Evolutionary conservation across 345 rosid species (phyloP).

Genomic region (Zanthoxylum bungeanum): DNA sequence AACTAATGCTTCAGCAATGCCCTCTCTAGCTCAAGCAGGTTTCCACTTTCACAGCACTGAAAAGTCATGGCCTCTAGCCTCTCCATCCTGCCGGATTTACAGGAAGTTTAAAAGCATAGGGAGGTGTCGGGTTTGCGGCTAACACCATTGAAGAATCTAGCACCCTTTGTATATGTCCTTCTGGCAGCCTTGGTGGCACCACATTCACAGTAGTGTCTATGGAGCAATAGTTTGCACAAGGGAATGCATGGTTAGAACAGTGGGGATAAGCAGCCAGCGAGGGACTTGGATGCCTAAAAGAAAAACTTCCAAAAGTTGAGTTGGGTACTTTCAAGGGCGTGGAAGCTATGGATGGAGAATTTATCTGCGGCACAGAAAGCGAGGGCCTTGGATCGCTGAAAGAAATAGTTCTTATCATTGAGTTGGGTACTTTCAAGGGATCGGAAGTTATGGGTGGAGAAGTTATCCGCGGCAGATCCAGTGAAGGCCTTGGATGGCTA

Average conservation of each 20-base stretch:
- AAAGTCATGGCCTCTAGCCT: slow-evolving; percentile 18
- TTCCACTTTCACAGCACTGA: neutral
- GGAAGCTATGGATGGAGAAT: neutral
- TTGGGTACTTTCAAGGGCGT: neutral
- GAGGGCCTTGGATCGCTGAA: neutral
- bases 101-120: neutral
- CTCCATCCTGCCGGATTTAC: slow-evolving; percentile 16
- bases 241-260: neutral
- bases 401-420: neutral
- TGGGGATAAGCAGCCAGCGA: neutral
- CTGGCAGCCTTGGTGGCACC: slow-evolving; percentile 5
- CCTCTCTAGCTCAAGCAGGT: neutral
- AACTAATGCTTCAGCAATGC: neutral
- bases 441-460: neutral
- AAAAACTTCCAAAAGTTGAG: neutral
- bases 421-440: neutral
- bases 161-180: neutral
- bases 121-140: slow-evolving; percentile 11
- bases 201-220: neutral
- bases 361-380: neutral
- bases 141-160: slow-evolving; percentile 1
- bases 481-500: neutral
- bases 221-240: neutral
- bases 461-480: neutral
- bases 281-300: neutral